phyloP scores from a whole-genome alignment of 2,329 filamentous ascomycete species.

The Cercospora sp. region DNA sequence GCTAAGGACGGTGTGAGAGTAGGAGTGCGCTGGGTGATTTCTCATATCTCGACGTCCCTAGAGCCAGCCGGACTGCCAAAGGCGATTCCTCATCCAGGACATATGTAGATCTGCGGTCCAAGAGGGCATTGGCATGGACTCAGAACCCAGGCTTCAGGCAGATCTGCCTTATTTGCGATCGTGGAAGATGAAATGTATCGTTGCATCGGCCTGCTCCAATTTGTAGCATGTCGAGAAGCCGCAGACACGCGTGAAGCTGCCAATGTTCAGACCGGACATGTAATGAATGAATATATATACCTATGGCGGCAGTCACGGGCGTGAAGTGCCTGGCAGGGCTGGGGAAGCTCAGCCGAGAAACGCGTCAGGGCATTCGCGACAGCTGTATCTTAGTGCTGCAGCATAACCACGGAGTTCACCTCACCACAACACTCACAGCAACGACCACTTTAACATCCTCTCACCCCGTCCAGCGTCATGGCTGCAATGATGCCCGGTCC shows the following conservation, averaged over 20 bases:
- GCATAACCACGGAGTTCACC: not conserved
- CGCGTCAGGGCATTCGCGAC: constrained; percentile 14
- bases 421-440: not conserved
- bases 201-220: not conserved
- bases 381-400: constrained; percentile 7
- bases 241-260: not conserved
- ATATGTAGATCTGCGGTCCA: not conserved
- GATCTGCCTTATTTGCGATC: not conserved
- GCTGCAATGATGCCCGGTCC: constrained; percentile 26
- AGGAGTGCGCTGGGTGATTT: not conserved
- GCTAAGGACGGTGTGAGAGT: not conserved
- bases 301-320: not conserved
- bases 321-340: not conserved
- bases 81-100: not conserved
- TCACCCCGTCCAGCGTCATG: constrained; percentile 13
- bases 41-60: not conserved
- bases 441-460: not conserved
- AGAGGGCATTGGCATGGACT: not conserved
- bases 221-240: not conserved
- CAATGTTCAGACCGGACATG: not conserved
- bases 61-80: not conserved
- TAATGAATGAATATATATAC: not conserved
- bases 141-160: not conserved
- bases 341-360: constrained; percentile 7
- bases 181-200: not conserved